A percentile compares a stretch with the other conserved stretches of the same genome.
Conservation (phyloP, 1,139 yeast genomes). For the Geotrichum cucujoidarum region DNA sequence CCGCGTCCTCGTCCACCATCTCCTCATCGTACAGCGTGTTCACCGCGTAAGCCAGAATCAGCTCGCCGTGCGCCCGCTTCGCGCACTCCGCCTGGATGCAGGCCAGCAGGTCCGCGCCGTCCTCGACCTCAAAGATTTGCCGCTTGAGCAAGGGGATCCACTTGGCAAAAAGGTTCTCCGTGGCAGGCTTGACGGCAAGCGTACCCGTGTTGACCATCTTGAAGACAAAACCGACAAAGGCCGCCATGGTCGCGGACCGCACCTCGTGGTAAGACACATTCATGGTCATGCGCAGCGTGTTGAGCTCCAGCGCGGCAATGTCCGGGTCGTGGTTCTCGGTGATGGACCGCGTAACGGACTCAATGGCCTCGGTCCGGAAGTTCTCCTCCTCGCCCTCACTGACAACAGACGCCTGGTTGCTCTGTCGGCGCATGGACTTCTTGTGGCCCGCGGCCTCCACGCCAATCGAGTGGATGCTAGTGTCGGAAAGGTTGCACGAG, state of each 20-base stretch:
- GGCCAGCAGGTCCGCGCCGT: slow-evolving; percentile 67
- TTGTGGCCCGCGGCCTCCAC: slow-evolving; percentile 3
- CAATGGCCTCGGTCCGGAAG: slow-evolving; percentile 81
- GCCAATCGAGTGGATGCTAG: slow-evolving; percentile 47
- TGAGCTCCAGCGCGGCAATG: slow-evolving; percentile 85
- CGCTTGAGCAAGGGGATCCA: slow-evolving; percentile 75
- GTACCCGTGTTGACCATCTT: slow-evolving; percentile 75
- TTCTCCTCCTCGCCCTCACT: slow-evolving; percentile 66
- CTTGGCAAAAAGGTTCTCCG: slow-evolving; percentile 62
- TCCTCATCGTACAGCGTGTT: slow-evolving; percentile 74
- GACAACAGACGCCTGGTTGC: slow-evolving; percentile 25
- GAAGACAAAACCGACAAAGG: slow-evolving; percentile 61
- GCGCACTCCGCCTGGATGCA: slow-evolving; percentile 51
- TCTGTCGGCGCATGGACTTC: slow-evolving; percentile 13
- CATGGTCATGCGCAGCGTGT: slow-evolving; percentile 95
- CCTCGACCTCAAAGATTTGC: slow-evolving; percentile 76
- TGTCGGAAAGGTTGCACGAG: slow-evolving; percentile 68
- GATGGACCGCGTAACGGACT: slow-evolving; percentile 88
- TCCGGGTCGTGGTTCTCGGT: slow-evolving; percentile 89
- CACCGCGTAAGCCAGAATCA: slow-evolving; percentile 57
- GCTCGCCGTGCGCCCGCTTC: slow-evolving; percentile 41
- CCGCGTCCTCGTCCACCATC: slow-evolving; percentile 70
- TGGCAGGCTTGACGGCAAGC: slow-evolving; percentile 67
- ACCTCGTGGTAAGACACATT: slow-evolving; percentile 93
- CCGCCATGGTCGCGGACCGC: slow-evolving; percentile 70